Evolutionary conservation across 2,329 filamentous ascomycete species (phyloP), one percentile per base, ranked within the genome.

Genomic region (Chalara sp.): DNA sequence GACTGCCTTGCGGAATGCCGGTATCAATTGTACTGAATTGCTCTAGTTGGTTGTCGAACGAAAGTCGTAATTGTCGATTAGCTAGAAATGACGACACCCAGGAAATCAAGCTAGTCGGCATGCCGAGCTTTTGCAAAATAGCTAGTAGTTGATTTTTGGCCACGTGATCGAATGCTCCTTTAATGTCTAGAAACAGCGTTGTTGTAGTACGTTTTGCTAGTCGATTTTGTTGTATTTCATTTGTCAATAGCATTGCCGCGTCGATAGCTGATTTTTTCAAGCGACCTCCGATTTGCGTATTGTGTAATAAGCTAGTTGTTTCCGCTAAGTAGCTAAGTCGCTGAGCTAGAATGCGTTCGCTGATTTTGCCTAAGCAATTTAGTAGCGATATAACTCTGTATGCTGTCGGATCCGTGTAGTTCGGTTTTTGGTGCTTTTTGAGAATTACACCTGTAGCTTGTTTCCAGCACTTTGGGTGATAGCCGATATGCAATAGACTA

Each of bases 241-340:
- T 41, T 5, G 3, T 30, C 30, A 48, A 6, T 12, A 41, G 35
- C 13, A 48, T 10, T 2, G 28, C 37, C 5, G 29, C 2, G 33
- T 51, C 49, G 13, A 51, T 51, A 47, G 49, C 44, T n/a, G 49
- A 51, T 47, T 51, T 51, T 35, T 50, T 50, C 31, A 46, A 28
- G 11, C 43, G n/a, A 11, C 48, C 43, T 40, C 33, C 32, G 1
- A 47, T 47, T 47, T 47, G 21, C 13, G n/a, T 37, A 47, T 11
- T 31, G 33, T 47, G 45, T 29, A 51, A 29, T 32, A 51, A 40
- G 12, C 28, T 32, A 30, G n/a, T 51, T 30, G 44, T 51, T 44
- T 51, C 31, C 6, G 39, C 44, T 42, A 51, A 40, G 32, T 51
- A 51, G 7, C 37, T 40, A 29, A 51, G 44, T 42, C 49, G 35